Base-by-base conservation (phyloP, 495 filamentous ascomycete species). In the Lophiostoma macrostomum region DNA sequence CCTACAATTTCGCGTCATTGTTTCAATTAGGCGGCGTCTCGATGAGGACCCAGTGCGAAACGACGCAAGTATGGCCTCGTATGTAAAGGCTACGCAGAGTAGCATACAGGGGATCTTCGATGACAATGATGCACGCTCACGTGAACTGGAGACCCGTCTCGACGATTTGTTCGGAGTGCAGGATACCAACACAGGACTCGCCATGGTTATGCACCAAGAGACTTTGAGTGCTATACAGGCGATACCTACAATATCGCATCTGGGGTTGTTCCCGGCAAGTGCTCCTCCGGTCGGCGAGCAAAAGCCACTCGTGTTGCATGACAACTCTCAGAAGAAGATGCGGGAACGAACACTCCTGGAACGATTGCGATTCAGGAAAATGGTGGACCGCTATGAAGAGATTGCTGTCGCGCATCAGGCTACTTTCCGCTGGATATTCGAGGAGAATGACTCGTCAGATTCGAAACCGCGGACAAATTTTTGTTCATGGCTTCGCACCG, bases 1-100 rank as follows among this genome's bases (percentile, higher is more conserved):
- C 18, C 4, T 50, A 4, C 32, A 50, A 22, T 38, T 50, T 19
- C 45, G 32, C 5, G 25, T 50, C 25, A 29, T 50, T 11, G 45
- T 50, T 5, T 50, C 45, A 5, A 50, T 50, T 29, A 38, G 6
- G 32, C 18, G 22, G 8, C 36, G 11, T 7, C 30, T 50, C 16
- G 32, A 50, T 22, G n/a, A 12, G n/a, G 25, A 22, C 13, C 18
- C 29, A 6, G 5, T 50, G 5, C 8, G 12, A 5, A 38, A 5
- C 11, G 45, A 50, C 24, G 16, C 19, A 8, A 22, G 5, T 22
- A n/a, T 36, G 5, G 11, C 7, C 13, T 50, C 45, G 32, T 25
- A 37, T 5, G 45, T 23, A 14, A 27, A 50, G n/a, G 32, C 6
- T 8, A 50, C 45, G 4, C 30, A 23, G 25, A n/a, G 3, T n/a